phyloP scores from a whole-genome alignment of 164 flowering plant species.

The Akebia trifoliata region DNA sequence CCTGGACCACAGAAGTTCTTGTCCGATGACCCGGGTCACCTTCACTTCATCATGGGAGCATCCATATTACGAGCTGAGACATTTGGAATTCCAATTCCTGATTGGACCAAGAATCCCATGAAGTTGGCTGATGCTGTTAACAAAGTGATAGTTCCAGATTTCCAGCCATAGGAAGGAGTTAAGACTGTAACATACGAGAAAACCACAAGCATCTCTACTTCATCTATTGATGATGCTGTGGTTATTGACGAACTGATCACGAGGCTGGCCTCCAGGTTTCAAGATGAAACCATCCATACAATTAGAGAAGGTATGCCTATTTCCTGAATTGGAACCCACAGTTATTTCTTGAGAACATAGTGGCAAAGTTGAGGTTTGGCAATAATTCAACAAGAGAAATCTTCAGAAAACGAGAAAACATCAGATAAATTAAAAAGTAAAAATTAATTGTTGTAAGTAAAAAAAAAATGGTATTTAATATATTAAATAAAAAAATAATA shows the following conservation, averaged over 20 bases:
- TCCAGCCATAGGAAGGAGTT: conserved; percentile 1
- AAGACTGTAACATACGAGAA: conserved; percentile 1
- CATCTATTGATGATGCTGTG: conserved; percentile 1
- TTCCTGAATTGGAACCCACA: too few species aligned
- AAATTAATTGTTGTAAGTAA: too few species aligned
- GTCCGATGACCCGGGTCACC: neutral
- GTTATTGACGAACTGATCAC: neutral
- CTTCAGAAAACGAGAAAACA: too few species aligned
- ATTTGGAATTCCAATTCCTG: neutral
- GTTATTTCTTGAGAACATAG: too few species aligned
- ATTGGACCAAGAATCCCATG: neutral
- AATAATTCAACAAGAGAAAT: too few species aligned
- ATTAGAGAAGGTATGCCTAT: conserved; percentile 96
- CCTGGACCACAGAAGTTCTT: neutral
- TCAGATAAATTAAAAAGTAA: too few species aligned
- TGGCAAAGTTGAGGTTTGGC: too few species aligned
- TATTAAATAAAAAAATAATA: too few species aligned
- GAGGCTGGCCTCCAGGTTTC: neutral
- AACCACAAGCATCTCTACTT: neutral
- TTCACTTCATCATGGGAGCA: neutral
- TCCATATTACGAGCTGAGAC: neutral
- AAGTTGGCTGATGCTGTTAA: neutral
- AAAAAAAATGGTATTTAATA: too few species aligned
- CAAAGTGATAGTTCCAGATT: neutral
- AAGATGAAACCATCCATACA: conserved; percentile 34